Conservation (phyloP, 2,329 filamentous ascomycete species). For the Penicillium sp. region DNA sequence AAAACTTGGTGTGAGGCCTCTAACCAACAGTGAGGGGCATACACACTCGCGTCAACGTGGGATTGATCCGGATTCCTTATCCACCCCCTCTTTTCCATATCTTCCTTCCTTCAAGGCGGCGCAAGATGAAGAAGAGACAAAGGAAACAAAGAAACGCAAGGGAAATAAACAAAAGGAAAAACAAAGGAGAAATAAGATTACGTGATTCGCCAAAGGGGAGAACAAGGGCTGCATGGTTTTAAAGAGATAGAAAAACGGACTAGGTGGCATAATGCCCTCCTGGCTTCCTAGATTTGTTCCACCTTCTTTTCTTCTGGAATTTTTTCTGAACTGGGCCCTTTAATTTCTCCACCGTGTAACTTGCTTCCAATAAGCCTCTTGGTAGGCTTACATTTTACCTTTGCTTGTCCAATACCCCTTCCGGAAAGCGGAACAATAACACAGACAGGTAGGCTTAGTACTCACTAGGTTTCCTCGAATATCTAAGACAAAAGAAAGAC, state of each 20-base stretch:
- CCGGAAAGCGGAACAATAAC: not conserved
- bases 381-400: not conserved
- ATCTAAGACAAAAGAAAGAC: not conserved
- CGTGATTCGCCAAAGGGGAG: not conserved
- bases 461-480: not conserved
- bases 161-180: not conserved
- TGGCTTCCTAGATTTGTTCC: not conserved
- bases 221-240: not conserved
- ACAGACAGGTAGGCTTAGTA: not conserved
- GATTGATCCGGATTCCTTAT: constrained; percentile 7
- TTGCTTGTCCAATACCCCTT: not conserved
- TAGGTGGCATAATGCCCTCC: constrained; percentile 2
- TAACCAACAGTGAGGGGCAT: constrained; percentile 5
- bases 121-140: not conserved
- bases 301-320: not conserved
- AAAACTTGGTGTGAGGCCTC: not conserved
- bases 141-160: constrained; percentile 9
- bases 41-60: not conserved
- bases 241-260: not conserved
- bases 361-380: not conserved
- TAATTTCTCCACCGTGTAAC: not conserved
- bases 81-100: not conserved
- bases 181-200: not conserved
- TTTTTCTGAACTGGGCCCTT: not conserved
- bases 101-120: too few species aligned